Conservation (phyloP, 2,329 filamentous ascomycete genomes). For the Cercospora sp. region DNA sequence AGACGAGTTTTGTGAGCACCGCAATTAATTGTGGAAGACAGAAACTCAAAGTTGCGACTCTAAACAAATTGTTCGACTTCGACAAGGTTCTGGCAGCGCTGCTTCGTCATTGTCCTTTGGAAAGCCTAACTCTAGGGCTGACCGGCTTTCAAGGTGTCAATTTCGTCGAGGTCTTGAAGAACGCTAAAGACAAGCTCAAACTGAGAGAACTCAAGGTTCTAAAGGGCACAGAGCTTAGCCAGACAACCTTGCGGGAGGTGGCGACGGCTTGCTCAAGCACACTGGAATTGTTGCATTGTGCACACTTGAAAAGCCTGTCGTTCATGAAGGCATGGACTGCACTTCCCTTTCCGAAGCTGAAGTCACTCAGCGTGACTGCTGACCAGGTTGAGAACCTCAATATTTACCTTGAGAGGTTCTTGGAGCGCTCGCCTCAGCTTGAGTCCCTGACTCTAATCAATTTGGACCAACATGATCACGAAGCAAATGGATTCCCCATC, state of each 20-base stretch:
- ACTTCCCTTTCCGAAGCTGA: conserved; percentile 5
- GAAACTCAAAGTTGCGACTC: conserved; percentile 39
- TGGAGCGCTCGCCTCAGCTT: not conserved
- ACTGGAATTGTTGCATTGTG: conserved; percentile 13
- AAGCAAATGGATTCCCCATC: not conserved
- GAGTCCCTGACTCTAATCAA: conserved; percentile 11
- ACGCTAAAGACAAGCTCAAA: conserved; percentile 16
- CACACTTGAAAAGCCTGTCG: conserved; percentile 1
- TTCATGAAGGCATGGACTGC: conserved; percentile 1
- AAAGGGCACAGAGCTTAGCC: conserved; percentile 23
- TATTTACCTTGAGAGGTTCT: not conserved
- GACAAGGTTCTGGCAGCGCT: conserved; percentile 44
- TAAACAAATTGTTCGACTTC: conserved; percentile 43
- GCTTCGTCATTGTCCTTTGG: conserved; percentile 39
- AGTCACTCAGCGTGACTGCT: conserved; percentile 8
- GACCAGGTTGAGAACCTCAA: not conserved
- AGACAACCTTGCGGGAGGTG: conserved; percentile 6
- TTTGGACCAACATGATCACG: not conserved
- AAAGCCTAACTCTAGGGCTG: conserved; percentile 38
- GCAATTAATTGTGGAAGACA: conserved; percentile 45
- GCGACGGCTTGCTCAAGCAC: conserved; percentile 2
- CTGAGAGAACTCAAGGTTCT: conserved; percentile 26
- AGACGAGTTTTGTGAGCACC: conserved; percentile 44
- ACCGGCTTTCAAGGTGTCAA: conserved; percentile 31
- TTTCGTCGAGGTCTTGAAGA: conserved; percentile 22